Evolutionary conservation across 345 rosid genomes (phyloP).

Genomic region (Punica granatum): DNA sequence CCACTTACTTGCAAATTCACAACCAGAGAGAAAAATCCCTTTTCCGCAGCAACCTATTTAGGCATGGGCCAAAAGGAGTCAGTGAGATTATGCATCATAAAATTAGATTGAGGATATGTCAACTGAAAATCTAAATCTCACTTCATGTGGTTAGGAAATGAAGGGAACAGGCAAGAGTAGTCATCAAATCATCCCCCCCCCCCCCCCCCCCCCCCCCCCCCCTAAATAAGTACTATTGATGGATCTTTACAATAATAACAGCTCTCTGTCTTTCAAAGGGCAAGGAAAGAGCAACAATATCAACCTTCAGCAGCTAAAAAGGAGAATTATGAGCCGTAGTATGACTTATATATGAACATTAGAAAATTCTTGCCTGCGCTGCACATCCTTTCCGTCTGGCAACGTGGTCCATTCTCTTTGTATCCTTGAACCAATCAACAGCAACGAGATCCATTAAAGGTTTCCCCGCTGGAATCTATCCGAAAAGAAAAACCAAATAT

Average conservation of each 20-base stretch:
- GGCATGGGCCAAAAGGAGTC: background rate
- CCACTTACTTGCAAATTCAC: conserved; percentile 72
- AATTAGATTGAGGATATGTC: background rate
- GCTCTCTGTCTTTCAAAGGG: background rate
- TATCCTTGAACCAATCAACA: conserved; percentile 98
- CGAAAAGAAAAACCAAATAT: background rate
- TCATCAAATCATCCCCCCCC: too few species aligned
- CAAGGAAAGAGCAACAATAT: background rate
- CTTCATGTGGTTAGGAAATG: background rate
- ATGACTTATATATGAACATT: background rate
- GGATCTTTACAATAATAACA: background rate
- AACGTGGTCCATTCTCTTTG: conserved; percentile 95
- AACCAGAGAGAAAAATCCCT: conserved; percentile 64
- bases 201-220: too few species aligned
- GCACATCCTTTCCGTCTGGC: conserved; percentile 93
- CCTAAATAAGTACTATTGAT: too few species aligned
- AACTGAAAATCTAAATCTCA: background rate
- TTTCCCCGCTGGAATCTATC: conserved; percentile 86
- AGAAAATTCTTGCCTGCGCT: conserved; percentile 56
- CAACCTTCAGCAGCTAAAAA: background rate
- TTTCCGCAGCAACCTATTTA: conserved; percentile 62
- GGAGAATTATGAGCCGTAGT: background rate
- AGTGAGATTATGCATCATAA: background rate
- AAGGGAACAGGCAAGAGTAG: background rate
- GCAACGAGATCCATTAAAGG: conserved; percentile 98